Conservation (phyloP, 108 stramenopile species). For the Skeletonema menzelii region DNA sequence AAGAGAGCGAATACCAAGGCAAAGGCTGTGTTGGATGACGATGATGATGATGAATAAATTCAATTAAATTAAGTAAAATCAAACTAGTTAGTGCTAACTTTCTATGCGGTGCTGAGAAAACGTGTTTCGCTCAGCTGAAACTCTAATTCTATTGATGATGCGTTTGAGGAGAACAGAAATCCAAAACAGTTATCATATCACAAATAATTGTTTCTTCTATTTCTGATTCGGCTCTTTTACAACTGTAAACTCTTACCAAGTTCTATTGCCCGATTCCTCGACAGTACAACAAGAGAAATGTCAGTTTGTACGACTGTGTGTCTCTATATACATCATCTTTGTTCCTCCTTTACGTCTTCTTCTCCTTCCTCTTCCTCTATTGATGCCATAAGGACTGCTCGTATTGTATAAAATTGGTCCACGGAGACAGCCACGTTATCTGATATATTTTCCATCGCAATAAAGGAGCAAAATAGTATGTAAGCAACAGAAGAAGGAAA, state of each 20-base stretch:
- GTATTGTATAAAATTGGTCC: constrained; percentile 71
- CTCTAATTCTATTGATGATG: no score
- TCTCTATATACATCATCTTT: not conserved
- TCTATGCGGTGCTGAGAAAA: no score
- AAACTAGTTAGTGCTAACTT: not conserved
- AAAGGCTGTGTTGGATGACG: constrained; percentile 49
- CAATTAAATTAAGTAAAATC: constrained; percentile 4
- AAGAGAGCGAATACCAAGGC: constrained; percentile 24
- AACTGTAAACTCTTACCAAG: no score
- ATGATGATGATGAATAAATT: constrained; percentile 51
- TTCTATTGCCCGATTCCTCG: no score
- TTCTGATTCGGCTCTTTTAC: no score
- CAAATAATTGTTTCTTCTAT: no score
- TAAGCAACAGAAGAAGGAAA: not conserved
- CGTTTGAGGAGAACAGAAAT: no score
- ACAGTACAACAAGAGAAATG: no score
- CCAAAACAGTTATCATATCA: no score
- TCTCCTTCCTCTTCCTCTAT: constrained; percentile 33
- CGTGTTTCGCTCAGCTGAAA: no score
- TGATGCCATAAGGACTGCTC: constrained; percentile 46
- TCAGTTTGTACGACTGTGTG: no score
- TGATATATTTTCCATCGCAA: not conserved
- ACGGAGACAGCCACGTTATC: constrained; percentile 45
- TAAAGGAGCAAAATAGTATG: not conserved
- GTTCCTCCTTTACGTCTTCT: constrained; percentile 9